Conservation (phyloP, 2,329 filamentous ascomycete genomes). For the Camptophora hylomeconis region DNA sequence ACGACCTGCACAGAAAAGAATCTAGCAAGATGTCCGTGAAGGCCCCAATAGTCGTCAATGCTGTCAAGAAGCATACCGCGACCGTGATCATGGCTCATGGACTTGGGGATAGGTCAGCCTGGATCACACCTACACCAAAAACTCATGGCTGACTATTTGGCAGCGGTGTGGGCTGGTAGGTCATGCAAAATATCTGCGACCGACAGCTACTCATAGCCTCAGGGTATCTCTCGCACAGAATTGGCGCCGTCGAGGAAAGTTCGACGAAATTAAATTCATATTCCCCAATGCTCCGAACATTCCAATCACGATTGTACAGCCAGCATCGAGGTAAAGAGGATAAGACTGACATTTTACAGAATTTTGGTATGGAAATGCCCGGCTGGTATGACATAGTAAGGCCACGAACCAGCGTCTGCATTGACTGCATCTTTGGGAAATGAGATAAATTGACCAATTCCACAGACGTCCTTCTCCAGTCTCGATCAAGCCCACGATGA, state of each 20-base stretch:
- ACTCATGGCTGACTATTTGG: slow-evolving; percentile 9
- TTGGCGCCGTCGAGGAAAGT: slow-evolving; percentile 65
- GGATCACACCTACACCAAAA: not conserved
- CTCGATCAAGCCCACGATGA: slow-evolving; percentile 37
- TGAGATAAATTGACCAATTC: not conserved
- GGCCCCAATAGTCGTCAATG: slow-evolving; percentile 58
- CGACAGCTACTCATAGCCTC: slow-evolving; percentile 1
- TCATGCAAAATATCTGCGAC: not conserved
- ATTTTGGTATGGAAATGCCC: slow-evolving; percentile 15
- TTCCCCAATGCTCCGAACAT: slow-evolving; percentile 82
- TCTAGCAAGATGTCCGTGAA: slow-evolving; percentile 20
- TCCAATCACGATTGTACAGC: slow-evolving; percentile 65
- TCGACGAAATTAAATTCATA: slow-evolving; percentile 85
- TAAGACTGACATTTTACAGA: slow-evolving; percentile 7
- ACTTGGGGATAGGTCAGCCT: slow-evolving; percentile 64
- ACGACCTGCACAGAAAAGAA: slow-evolving; percentile 20
- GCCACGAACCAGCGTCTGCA: slow-evolving; percentile 26
- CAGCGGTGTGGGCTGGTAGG: slow-evolving; percentile 37
- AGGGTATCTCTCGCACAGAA: slow-evolving; percentile 70
- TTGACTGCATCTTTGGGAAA: not conserved
- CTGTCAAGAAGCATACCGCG: slow-evolving; percentile 72
- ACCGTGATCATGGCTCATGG: slow-evolving; percentile 93
- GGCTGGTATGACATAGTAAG: slow-evolving; percentile 36
- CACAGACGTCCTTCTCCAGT: slow-evolving; percentile 29
- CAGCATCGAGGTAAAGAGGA: not conserved